Percentiles rank a stretch among this genome's conserved stretches.
Evolutionary conservation across 2,329 filamentous ascomycete species (phyloP).

Genomic region (Ascochyta koolunga): DNA sequence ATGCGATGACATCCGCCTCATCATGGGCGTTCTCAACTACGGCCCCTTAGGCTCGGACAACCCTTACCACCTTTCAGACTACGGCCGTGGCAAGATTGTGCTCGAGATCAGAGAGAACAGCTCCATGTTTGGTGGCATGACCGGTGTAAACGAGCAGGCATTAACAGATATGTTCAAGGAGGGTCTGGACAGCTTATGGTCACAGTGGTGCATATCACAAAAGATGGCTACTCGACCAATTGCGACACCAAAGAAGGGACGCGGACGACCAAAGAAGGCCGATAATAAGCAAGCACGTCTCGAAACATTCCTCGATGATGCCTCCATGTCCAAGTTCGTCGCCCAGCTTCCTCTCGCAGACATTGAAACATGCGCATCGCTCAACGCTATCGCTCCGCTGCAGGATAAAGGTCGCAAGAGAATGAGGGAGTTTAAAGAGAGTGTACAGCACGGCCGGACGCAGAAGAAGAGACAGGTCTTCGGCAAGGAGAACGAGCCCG

Average conservation of each 20-base stretch:
- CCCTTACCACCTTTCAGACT: conserved; percentile 51
- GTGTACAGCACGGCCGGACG: conserved; percentile 51
- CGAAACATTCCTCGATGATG: conserved; percentile 45
- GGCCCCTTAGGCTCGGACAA: conserved; percentile 36
- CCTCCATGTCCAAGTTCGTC: conserved; percentile 57
- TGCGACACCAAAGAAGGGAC: conserved; percentile 44
- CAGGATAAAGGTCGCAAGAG: conserved; percentile 71
- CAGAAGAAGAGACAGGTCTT: conserved; percentile 38
- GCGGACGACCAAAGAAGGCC: conserved; percentile 40
- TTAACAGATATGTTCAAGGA: conserved; percentile 59
- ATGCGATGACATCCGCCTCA: conserved; percentile 53
- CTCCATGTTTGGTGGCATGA: conserved; percentile 33
- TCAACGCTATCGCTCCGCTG: conserved; percentile 61
- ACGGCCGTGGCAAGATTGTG: conserved; percentile 51
- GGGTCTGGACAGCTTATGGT: conserved; percentile 55
- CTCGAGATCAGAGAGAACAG: conserved; percentile 47
- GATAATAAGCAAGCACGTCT: conserved; percentile 56
- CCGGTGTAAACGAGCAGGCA: conserved; percentile 52
- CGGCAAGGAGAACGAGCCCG: conserved; percentile 42
- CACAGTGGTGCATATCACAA: conserved; percentile 43
- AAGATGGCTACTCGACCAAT: conserved; percentile 33
- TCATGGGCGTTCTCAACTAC: conserved; percentile 50
- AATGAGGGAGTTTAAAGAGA: conserved; percentile 71
- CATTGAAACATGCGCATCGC: conserved; percentile 59
- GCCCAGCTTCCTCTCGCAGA: conserved; percentile 61